Conservation (phyloP, 768 basidiomycete species). For the Collybia sp. region DNA sequence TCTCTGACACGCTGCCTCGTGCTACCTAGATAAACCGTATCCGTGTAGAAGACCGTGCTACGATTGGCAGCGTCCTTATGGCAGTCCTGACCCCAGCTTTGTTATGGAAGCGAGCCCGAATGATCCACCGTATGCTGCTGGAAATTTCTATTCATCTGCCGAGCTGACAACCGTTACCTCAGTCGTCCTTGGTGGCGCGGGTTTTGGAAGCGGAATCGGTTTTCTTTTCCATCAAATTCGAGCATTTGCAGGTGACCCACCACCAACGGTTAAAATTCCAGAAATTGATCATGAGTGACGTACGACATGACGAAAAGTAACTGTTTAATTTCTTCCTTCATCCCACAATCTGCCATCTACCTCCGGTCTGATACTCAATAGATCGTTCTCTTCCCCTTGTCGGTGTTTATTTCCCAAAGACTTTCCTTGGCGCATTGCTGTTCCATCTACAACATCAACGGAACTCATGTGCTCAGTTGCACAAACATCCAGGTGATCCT, state of each 20-base stretch:
- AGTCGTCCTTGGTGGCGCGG: conserved; percentile 74
- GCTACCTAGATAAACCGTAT: conserved; percentile 45
- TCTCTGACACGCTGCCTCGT: conserved; percentile 1
- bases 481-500: conserved; percentile 53
- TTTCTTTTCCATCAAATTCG: conserved; percentile 52
- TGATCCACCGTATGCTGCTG: conserved; percentile 52
- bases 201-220: conserved; percentile 60
- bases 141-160: background rate
- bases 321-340: conserved; percentile 27
- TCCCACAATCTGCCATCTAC: conserved; percentile 68
- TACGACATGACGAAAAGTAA: too few relatives aligned
- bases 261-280: conserved; percentile 31
- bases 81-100: conserved; percentile 64
- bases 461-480: conserved; percentile 71
- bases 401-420: conserved; percentile 10
- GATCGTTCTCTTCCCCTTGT: conserved; percentile 32
- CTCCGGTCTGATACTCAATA: conserved; percentile 55
- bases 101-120: conserved; percentile 64
- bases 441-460: conserved; percentile 73
- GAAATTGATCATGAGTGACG: conserved; percentile 1
- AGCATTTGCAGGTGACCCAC: conserved; percentile 48
- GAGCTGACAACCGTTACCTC: background rate
- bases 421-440: conserved; percentile 32
- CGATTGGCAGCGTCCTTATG: conserved; percentile 63
- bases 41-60: conserved; percentile 70